A percentile compares a stretch with the other conserved stretches of the same genome.
These are phyloP conservation scores for Cairneyella variabilis DNA, from an alignment of 495 filamentous ascomycete genomes.

Conservation along the genomic window DNA sequence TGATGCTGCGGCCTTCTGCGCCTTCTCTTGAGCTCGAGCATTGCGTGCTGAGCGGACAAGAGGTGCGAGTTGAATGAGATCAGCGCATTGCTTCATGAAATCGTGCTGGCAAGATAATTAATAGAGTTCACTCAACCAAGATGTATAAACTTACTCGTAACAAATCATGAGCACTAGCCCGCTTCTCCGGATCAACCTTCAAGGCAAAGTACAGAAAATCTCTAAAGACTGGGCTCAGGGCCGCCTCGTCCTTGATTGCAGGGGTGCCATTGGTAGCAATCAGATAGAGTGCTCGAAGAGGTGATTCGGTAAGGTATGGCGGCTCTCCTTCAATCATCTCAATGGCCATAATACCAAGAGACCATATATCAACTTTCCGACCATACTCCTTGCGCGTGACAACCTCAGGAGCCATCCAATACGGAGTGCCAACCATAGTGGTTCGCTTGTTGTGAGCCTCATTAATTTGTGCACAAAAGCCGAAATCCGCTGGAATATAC, in stretches of 20 bases:
- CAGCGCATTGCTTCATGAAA: conserved; percentile 84
- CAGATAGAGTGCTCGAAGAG: conserved; percentile 86
- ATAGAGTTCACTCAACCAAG: background rate
- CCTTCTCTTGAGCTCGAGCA: conserved; percentile 80
- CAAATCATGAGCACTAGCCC: conserved; percentile 89
- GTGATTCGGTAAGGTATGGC: conserved; percentile 93
- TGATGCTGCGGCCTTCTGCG: conserved; percentile 32
- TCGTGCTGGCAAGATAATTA: conserved; percentile 62
- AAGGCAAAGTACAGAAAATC: conserved; percentile 89
- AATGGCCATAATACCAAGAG: conserved; percentile 98
- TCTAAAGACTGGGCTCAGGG: conserved; percentile 72
- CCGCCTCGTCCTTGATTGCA: conserved; percentile 87
- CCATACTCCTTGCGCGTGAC: conserved; percentile 97
- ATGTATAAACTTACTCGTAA: conserved; percentile 62
- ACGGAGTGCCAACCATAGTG: conserved; percentile 98
- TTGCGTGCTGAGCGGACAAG: conserved; percentile 82
- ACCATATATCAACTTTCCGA: conserved; percentile 98
- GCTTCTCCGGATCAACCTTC: conserved; percentile 94
- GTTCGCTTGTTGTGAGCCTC: conserved; percentile 95
- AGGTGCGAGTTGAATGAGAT: conserved; percentile 59
- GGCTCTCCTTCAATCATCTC: conserved; percentile 99
- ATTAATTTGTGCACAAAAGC: conserved; percentile 98
- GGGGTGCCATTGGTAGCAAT: conserved; percentile 98
- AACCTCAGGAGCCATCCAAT: too few species aligned
- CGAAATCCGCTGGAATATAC: conserved; percentile 80